Base-by-base conservation (phyloP, 208 protist species). In the Borovskyia barvae region DNA sequence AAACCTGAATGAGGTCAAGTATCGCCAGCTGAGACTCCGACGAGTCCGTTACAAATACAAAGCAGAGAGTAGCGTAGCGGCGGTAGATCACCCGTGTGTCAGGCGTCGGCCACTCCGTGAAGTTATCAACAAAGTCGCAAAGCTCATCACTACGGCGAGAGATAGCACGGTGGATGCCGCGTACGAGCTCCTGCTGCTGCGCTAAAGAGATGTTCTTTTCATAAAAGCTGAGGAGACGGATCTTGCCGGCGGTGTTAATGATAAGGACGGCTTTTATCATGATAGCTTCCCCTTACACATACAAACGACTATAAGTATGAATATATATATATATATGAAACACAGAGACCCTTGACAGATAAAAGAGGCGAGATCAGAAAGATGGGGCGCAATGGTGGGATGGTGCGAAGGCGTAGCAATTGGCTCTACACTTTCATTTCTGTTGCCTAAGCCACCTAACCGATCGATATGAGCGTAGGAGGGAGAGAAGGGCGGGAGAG, bases 51-150 rank as follows among this genome's bases (percentile, higher is more conserved):
- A 94, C 77, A 58, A 99, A 99, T 8, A 99, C 86, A 80, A 99
- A 99, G 62, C 95, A 98, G 19, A 99, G 84, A 2, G 98, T 99
- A 11, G 98, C 98, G 75, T 99, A 99, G 66, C 98, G 97, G 46
- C 95, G 82, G 68, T 99, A 99, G 32, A 99, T 97, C 26, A 99
- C 60, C 40, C 95, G 96, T 3, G 94, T 97, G 70, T 99, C 97
- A 11, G 91, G 90, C 1, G 93, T 97, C 25, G 89, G 97, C 89
- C 85, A 97, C 54, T 82, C 80, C 14, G 53, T 43, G 28, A 87
- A 92, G 58, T 83, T 79, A 50, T 99, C 97, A 0, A 99, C 80
- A 62, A 99, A 99, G 69, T 98, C 99, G 74, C 98, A 99, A 29
- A 98, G 76, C 29, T 86, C 70, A 33, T 98, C 95, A 3, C 88